Evolutionary conservation across 805 yeast genomes (phyloP), one percentile per base, ranked within the genome.

Genomic region (Cyberlindnera mycetangii): DNA sequence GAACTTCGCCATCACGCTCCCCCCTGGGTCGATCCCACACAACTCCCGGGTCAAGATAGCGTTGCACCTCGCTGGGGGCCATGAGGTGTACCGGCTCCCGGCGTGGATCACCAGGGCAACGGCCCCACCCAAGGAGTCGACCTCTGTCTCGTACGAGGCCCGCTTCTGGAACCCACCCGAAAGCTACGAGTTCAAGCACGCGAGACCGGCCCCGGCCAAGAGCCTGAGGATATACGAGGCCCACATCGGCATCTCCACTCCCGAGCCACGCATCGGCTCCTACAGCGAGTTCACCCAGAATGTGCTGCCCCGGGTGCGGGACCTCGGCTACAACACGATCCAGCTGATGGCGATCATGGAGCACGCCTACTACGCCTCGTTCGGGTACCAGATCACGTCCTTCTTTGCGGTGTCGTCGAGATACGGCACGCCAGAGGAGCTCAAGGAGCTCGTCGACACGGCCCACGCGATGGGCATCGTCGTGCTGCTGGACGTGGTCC

Each of bases 341-440:
- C 99, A 92, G 67, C 73, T 92, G 60, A 92, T 92, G 99, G 97
- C 99, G 0, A 77, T 92, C 35, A 92, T 92, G 99, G 99, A 92
- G 66, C 99, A 92, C 64, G 98, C 99, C 2, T 92, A 92, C 63
- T 92, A 92, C 64, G 99, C 97, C 1, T 88, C 96, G 2, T 92
- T 92, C 63, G 99, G 99, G n/a, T 92, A 92, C 64, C 99, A 92
- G 65, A 82, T 92, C 21, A 90, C 98, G 18, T 86, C 84, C 48
- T 93, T 92, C 62, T 92, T 86, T 63, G 97, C 98, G 2, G 74
- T 78, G 19, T 82, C 93, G 42, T 90, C 97, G 7, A 76, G 99
- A 51, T 93, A 74, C 57, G 99, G 99, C 22, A 80, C 97, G 0
- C 98, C 99, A 2, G 98, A 93, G 55, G 97, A 93, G 40, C 73